Evolutionary conservation across 805 yeast species (phyloP).

Genomic region (Spathaspora gorwiae): DNA sequence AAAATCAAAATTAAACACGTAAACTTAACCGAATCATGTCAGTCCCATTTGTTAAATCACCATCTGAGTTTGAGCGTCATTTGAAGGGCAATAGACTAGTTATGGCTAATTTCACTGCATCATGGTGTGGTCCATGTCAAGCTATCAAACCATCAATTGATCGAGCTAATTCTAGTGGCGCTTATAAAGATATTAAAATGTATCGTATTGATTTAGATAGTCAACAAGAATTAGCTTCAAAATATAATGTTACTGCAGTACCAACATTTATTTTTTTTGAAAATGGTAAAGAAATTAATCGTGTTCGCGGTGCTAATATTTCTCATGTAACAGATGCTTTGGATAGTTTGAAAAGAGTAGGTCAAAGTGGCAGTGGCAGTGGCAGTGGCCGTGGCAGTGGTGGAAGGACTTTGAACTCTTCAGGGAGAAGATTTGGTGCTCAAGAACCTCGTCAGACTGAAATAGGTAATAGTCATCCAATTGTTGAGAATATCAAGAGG

Average conservation of each 20-base stretch:
- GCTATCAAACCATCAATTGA: conserved; percentile 45
- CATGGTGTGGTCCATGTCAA: conserved; percentile 59
- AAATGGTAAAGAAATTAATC: conserved; percentile 29
- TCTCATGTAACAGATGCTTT: conserved; percentile 19
- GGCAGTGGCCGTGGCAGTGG: conserved; percentile 2
- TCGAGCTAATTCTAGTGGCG: conserved; percentile 22
- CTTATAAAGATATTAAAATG: conserved; percentile 31
- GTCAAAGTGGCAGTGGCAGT: conserved; percentile 7
- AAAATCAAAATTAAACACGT: conserved; percentile 16
- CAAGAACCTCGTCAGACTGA: no score
- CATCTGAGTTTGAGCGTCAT: conserved; percentile 27
- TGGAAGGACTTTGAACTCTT: no score
- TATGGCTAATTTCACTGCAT: conserved; percentile 51
- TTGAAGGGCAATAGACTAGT: conserved; percentile 32
- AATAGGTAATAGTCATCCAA: background rate
- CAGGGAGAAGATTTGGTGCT: no score
- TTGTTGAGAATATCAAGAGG: conserved; percentile 18
- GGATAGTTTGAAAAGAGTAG: conserved; percentile 20
- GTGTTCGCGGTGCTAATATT: conserved; percentile 26
- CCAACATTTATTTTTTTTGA: conserved; percentile 34
- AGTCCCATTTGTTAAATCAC: conserved; percentile 27
- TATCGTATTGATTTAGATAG: conserved; percentile 45
- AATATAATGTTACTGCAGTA: conserved; percentile 32
- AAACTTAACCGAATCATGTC: conserved; percentile 9
- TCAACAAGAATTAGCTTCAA: conserved; percentile 30